These are phyloP conservation scores for Nidularia pulvinata DNA, from an alignment of 768 basidiomycete species.

Conservation along the genomic window DNA sequence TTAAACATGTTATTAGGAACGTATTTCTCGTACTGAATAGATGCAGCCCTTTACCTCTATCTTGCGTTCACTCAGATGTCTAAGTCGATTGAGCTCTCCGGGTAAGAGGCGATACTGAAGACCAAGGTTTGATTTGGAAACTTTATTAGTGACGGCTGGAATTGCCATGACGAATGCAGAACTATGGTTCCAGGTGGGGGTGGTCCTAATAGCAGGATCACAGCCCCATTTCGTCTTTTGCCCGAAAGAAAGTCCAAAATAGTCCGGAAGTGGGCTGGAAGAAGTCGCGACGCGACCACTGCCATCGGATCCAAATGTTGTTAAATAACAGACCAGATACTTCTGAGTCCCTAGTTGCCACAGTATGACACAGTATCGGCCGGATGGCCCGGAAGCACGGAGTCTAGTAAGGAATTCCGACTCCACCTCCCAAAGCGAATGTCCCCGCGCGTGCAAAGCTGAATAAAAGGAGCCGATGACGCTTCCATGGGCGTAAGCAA, in stretches of 20 bases:
- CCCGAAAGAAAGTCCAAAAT: conserved; percentile 34
- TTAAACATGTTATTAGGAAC: too few species aligned
- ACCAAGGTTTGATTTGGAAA: conserved; percentile 8
- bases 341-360: conserved; percentile 16
- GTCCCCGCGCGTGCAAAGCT: conserved; percentile 13
- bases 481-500: conserved; percentile 18
- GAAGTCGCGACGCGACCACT: too few species aligned
- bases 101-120: conserved; percentile 13
- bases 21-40: too few species aligned
- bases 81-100: conserved; percentile 20
- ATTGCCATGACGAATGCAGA: conserved; percentile 28
- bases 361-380: conserved; percentile 32
- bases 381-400: conserved; percentile 2
- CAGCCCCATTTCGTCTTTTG: conserved; percentile 20
- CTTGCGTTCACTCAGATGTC: conserved; percentile 6
- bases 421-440: conserved; percentile 16
- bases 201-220: conserved; percentile 20
- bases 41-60: not conserved
- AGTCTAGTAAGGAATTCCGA: conserved; percentile 2
- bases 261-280: conserved; percentile 2
- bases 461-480: conserved; percentile 14
- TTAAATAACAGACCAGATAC: conserved; percentile 33
- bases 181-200: conserved; percentile 20
- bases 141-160: conserved; percentile 16
- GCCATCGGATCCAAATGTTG: conserved; percentile 28